Conservation (phyloP, 1,284 basidiomycete species). For the Naganishia liquefaciens region DNA sequence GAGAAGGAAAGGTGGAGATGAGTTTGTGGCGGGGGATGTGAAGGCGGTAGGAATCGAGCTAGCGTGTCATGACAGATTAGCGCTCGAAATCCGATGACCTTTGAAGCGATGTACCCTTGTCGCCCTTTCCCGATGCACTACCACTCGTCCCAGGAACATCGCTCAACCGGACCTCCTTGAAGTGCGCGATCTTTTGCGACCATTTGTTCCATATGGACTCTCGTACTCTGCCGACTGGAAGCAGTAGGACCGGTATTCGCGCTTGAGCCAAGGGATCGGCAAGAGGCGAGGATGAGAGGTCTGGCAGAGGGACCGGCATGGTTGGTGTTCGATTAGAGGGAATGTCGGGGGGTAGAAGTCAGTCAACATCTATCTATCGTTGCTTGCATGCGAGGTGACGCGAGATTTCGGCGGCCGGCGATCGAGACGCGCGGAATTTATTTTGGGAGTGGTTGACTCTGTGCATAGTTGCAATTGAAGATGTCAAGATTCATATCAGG, state of each 20-base stretch:
- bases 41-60: conserved; percentile 34
- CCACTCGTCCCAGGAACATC: conserved; percentile 35
- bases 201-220: conserved; percentile 31
- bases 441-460: too few relatives aligned
- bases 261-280: conserved; percentile 49
- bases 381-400: not conserved
- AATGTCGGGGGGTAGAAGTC: conserved; percentile 2
- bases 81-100: not conserved
- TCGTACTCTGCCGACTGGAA: conserved; percentile 42
- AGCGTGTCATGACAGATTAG: not conserved
- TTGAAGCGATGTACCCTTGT: conserved; percentile 14
- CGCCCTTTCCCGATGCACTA: conserved; percentile 17
- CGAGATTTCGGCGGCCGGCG: conserved; percentile 12
- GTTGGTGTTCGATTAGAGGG: not conserved
- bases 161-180: conserved; percentile 31
- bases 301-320: conserved; percentile 14
- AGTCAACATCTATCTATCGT: conserved; percentile 3
- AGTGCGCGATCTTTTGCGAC: conserved; percentile 16
- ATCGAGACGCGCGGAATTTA: not conserved
- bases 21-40: conserved; percentile 32
- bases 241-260: conserved; percentile 50
- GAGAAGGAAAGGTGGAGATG: conserved; percentile 32
- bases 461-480: not conserved
- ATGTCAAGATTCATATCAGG: not conserved
- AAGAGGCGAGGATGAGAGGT: not conserved